Base-by-base conservation (phyloP, 1,139 yeast genomes). In the Chernovozyma sophiae-reginae region DNA sequence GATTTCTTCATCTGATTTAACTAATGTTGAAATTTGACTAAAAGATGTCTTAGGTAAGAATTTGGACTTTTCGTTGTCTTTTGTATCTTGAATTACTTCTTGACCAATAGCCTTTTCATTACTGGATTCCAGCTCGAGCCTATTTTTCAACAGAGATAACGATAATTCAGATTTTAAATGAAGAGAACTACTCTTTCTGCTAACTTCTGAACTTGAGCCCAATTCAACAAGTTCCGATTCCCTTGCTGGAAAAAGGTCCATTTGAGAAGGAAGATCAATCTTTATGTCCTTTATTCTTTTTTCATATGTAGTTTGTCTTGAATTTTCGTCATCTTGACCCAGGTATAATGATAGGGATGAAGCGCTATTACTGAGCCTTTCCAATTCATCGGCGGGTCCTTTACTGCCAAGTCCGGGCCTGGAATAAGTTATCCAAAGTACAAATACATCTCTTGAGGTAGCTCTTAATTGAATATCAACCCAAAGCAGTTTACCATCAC, bases 401-500 rank as follows among this genome's bases (percentile, higher is more conserved):
- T 46, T 37, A 34, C 53, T 56, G 33, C 49, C 47, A 20, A 55
- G 43, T 10, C 19, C 31, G 32, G 56, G 58, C 48, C 87, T 73
- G 1, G 95, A 82, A 54, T 85, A 89, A 0, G 96, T 86, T n/a
- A 90, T 71, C 97, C 97, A 90, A 17, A 89, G 58, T 3, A 86
- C 81, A 43, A 75, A 72, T 4, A 79, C 68, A 24, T 77, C 79
- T 16, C 65, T 55, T 17, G 77, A 73, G 15, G 86, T 69, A 4
- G 86, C 86, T 41, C 97, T 70, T 33, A 89, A 58, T 58, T 90
- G 97, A 11, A 86, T 78, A 59, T 90, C 97, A 30, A 90, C 72
- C 40, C 68, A 73, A 8, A 89, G 59, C 1, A 49, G 40, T 19
- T 75, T 66, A 0, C 96, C 96, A 56, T 85, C 92, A 29, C 78